Conservation (phyloP, 768 basidiomycete genomes). For the Boletus tomentosulus region DNA sequence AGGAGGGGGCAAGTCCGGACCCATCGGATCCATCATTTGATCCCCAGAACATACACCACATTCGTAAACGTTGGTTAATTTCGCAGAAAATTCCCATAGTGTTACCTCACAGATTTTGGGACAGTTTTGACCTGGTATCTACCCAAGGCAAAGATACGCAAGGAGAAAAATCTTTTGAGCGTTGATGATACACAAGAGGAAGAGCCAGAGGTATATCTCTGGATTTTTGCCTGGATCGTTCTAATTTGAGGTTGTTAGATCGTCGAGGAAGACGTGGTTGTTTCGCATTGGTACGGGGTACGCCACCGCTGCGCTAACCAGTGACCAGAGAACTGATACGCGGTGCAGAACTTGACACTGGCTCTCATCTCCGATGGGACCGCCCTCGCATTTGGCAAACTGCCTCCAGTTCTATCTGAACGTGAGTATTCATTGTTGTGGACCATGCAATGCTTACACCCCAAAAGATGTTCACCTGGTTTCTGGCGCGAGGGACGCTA, state of each 20-base stretch:
- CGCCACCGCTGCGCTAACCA: conserved; percentile 15
- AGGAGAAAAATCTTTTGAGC: conserved; percentile 78
- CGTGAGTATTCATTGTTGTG: conserved; percentile 42
- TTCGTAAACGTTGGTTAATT: conserved; percentile 62
- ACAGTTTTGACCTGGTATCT: conserved; percentile 85
- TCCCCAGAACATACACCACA: conserved; percentile 57
- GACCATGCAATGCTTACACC: conserved; percentile 10
- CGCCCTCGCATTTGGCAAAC: conserved; percentile 45
- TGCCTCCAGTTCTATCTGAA: conserved; percentile 58
- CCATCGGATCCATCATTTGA: conserved; percentile 53
- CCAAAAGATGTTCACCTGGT: conserved; percentile 60
- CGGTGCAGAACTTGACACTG: conserved; percentile 74
- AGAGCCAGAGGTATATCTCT: conserved; percentile 40
- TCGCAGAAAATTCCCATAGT: neutral
- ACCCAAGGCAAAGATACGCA: conserved; percentile 65
- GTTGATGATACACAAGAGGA: conserved; percentile 40
- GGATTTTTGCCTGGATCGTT: conserved; percentile 3
- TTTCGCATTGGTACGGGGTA: conserved; percentile 83
- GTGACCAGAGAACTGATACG: conserved; percentile 3
- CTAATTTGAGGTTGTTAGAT: conserved; percentile 17
- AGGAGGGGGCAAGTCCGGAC: conserved; percentile 61
- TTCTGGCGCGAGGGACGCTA: conserved; percentile 54
- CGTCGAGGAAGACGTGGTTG: conserved; percentile 52
- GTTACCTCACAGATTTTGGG: conserved; percentile 1
- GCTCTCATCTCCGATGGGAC: conserved; percentile 75